Base-by-base conservation (phyloP, 2,329 filamentous ascomycete species). In the Fusarium sp. region DNA sequence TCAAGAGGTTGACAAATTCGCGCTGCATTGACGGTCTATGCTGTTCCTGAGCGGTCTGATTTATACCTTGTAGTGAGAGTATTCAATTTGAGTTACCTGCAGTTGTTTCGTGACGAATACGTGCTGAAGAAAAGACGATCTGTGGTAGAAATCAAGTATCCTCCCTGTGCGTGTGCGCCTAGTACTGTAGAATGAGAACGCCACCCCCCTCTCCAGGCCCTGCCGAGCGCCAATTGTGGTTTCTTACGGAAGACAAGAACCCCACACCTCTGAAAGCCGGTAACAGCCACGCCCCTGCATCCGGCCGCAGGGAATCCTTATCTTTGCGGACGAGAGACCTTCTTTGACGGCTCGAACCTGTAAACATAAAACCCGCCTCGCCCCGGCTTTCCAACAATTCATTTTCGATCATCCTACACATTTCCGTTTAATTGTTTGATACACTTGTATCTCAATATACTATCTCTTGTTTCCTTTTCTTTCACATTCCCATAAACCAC, bases 231-330 rank as follows among this genome's bases (percentile, higher is more conserved):
- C 71, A 72, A 72, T 72, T 56, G 50, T 49, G 55, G 52, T 45
- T 53, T 61, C 50, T 65, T 53, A 59, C 57, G 37, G 55, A 44
- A 38, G 33, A 50, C 38, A 20, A 41, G 8, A 57, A 60, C 60
- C 65, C 65, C 65, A 69, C 65, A 50, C 46, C 46, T 36, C 9
- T 68, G 54, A 30, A 62, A 66, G 67, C 72, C 70, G 69, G 72
- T 71, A 71, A 62, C 72, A 73, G 49, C 61, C 69, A 74, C 72
- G 72, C 72, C 72, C 72, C 72, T 74, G 72, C 72, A 74, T 70
- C 67, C 69, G 72, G 67, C 52, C 67, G 65, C 72, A 71, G 65
- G 57, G 61, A 58, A 51, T 56, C 65, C 72, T 73, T 74, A 73
- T 74, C 72, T 74, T 62, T 71, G 59, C 44, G 71, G 58, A 58